These are phyloP conservation scores for Adansonia rubrostipa DNA, from an alignment of 441 rosid genomes.

Conservation along the genomic window DNA sequence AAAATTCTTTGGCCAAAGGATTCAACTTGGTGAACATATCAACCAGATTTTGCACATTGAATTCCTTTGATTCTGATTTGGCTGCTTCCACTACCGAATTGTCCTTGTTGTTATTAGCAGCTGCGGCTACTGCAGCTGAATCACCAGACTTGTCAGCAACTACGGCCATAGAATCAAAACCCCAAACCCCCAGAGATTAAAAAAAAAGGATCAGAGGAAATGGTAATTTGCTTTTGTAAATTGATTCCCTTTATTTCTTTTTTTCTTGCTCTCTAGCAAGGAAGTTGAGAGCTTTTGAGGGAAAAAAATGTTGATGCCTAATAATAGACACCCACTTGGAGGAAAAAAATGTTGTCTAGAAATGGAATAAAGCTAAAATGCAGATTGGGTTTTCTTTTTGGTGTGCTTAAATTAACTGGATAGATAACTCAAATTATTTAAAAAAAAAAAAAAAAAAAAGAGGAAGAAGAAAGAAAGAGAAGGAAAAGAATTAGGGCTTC, in stretches of 20 bases:
- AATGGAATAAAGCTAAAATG: slow-evolving; percentile 18
- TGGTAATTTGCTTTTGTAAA: neutral
- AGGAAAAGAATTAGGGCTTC: slow-evolving; percentile 27
- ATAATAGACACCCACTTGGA: slow-evolving; percentile 32
- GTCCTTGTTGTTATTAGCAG: slow-evolving; percentile 30
- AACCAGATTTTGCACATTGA: slow-evolving; percentile 71
- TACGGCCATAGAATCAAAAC: slow-evolving; percentile 62
- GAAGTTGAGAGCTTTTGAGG: slow-evolving; percentile 24
- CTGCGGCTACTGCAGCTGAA: slow-evolving; percentile 33
- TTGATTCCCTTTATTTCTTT: neutral
- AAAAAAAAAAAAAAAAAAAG: slow-evolving; percentile 8
- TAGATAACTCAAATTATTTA: slow-evolving; percentile 3
- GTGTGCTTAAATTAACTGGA: neutral
- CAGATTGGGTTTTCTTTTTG: neutral
- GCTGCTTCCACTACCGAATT: slow-evolving; percentile 19
- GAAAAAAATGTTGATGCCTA: slow-evolving; percentile 30
- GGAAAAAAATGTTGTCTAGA: slow-evolving; percentile 8
- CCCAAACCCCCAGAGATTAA: neutral
- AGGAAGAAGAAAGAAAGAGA: neutral
- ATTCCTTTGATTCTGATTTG: slow-evolving; percentile 57
- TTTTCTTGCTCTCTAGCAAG: slow-evolving; percentile 3
- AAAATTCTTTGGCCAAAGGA: slow-evolving; percentile 84
- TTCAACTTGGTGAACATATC: slow-evolving; percentile 82
- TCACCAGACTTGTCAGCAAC: slow-evolving; percentile 62
- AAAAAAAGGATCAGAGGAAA: slow-evolving; percentile 22